Conservation (phyloP, 208 protist species). For the Trypanosoma boissoni region DNA sequence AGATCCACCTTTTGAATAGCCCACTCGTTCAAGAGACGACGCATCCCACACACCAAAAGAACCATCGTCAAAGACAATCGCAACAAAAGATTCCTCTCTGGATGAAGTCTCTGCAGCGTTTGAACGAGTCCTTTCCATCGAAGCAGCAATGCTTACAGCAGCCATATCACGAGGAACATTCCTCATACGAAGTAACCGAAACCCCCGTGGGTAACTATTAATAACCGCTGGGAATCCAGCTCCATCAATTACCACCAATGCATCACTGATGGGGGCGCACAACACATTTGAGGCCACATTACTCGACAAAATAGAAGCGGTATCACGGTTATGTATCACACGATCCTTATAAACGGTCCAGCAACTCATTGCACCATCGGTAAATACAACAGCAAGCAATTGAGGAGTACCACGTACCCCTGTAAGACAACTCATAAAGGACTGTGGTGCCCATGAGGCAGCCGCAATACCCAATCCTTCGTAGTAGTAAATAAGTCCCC, state of each 20-base stretch:
- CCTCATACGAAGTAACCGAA: slow-evolving; percentile 10
- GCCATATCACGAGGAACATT: slow-evolving; percentile 6
- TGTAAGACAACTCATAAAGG: slow-evolving; percentile 47
- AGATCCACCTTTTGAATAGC: slow-evolving; percentile 29
- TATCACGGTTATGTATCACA: slow-evolving; percentile 63
- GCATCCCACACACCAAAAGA: slow-evolving; percentile 60
- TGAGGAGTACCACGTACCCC: slow-evolving; percentile 62
- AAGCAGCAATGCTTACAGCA: slow-evolving; percentile 16
- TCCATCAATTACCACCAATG: slow-evolving; percentile 46
- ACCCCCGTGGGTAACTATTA: background rate
- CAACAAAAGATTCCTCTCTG: slow-evolving; percentile 2
- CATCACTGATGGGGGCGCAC: slow-evolving; percentile 34
- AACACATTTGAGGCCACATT: slow-evolving; percentile 27
- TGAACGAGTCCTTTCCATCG: background rate
- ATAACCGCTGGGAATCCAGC: slow-evolving; percentile 23
- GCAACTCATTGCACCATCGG: slow-evolving; percentile 62
- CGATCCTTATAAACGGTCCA: slow-evolving; percentile 82
- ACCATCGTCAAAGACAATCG: slow-evolving; percentile 28
- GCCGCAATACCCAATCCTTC: slow-evolving; percentile 63
- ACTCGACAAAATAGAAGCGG: slow-evolving; percentile 38
- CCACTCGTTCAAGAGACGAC: slow-evolving; percentile 42
- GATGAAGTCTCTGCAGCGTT: background rate
- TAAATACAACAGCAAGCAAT: slow-evolving; percentile 70
- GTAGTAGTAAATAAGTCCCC: slow-evolving; percentile 67
- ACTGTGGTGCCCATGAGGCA: slow-evolving; percentile 72